Evolutionary conservation across 129 eudicot species (phyloP).

Genomic region (Saussurea involucrata): DNA sequence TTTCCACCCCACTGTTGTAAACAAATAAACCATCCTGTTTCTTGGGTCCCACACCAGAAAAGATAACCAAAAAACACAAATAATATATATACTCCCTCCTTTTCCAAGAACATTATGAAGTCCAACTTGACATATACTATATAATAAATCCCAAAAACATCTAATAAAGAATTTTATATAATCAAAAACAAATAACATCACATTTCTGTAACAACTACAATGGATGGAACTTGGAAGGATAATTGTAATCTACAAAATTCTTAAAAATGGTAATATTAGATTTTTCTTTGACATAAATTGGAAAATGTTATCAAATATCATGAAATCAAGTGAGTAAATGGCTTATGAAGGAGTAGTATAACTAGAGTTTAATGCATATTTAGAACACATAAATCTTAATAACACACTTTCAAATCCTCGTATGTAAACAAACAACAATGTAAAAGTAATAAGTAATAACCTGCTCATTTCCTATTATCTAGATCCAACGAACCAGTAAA

Average conservation of each 20-base stretch:
- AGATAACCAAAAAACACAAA: background rate
- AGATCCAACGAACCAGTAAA: conserved; percentile 6
- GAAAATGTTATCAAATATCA: background rate
- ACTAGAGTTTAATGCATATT: background rate
- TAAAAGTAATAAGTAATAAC: background rate
- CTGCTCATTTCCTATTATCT: background rate
- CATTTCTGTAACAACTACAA: background rate
- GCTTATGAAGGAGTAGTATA: background rate
- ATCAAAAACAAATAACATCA: background rate
- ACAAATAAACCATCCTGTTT: conserved; percentile 13
- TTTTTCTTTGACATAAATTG: background rate
- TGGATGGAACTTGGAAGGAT: background rate
- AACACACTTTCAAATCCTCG: background rate
- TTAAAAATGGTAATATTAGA: background rate
- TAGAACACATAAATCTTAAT: conserved; percentile 4
- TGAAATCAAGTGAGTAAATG: background rate
- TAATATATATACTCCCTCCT: background rate
- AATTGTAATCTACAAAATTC: background rate
- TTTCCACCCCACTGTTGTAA: conserved; percentile 8
- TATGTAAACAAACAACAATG: background rate
- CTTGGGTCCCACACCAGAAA: conserved; percentile 20
- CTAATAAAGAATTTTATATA: background rate
- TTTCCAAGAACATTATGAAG: background rate
- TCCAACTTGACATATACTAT: background rate
- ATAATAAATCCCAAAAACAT: background rate